These are phyloP conservation scores for Echeveria elegans DNA, from an alignment of 164 flowering plant species.

Conservation along the genomic window DNA sequence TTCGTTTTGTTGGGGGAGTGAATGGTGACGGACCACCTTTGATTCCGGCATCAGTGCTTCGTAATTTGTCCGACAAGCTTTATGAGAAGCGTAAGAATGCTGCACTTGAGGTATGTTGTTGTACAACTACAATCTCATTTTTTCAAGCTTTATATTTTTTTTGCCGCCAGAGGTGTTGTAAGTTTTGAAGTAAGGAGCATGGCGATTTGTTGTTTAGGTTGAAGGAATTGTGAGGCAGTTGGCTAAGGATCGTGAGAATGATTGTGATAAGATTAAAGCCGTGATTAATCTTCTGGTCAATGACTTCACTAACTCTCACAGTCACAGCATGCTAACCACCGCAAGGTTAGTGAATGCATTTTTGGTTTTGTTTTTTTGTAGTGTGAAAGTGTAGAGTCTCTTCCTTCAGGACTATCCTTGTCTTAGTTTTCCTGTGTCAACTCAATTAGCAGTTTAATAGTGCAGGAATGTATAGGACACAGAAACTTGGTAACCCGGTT, in stretches of 20 bases:
- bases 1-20: too few species aligned
- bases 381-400: too few species aligned
- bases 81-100: constrained; percentile 98
- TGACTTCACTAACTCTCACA: constrained; percentile 48
- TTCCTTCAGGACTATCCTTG: too few species aligned
- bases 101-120: constrained; percentile 59
- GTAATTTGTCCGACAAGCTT: constrained; percentile 83
- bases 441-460: too few species aligned
- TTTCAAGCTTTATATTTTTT: too few species aligned
- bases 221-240: constrained; percentile 91
- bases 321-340: constrained; percentile 83
- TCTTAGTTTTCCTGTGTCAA: too few species aligned
- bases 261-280: constrained; percentile 71
- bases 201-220: constrained; percentile 28
- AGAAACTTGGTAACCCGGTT: too few species aligned
- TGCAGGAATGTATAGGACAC: too few species aligned
- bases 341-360: constrained; percentile 43
- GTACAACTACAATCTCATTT: too few species aligned
- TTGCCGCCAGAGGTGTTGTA: too few species aligned
- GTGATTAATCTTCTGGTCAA: constrained; percentile 64
- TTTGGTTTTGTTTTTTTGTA: background rate
- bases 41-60: constrained; percentile 64
- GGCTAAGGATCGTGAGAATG: constrained; percentile 58
- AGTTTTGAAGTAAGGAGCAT: background rate
- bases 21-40: too few species aligned